phyloP scores from a whole-genome alignment of 2,329 filamentous ascomycete genomes.

The Hypoxylon sp. region DNA sequence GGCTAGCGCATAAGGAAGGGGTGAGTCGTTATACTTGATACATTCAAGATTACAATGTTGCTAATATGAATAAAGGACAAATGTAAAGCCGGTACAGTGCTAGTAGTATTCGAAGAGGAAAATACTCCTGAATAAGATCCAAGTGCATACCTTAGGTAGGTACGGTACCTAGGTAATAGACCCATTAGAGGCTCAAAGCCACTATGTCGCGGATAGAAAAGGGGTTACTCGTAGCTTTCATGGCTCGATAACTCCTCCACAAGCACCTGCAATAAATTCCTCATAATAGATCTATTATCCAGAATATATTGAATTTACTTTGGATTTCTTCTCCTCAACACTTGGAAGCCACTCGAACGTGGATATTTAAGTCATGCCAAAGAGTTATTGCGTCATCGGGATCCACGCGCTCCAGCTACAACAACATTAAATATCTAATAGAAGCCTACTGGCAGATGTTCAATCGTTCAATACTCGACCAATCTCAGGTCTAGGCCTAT shows the following conservation, averaged over 20 bases:
- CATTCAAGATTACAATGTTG: slow-evolving; percentile 14
- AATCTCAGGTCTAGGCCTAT: too few relatives aligned
- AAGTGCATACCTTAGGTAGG: neutral
- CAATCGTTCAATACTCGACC: too few relatives aligned
- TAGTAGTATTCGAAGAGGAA: slow-evolving; percentile 79
- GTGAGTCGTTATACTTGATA: slow-evolving; percentile 63
- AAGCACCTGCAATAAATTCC: neutral
- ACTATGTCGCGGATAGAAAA: neutral
- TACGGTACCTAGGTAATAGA: neutral
- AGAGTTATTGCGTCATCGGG: neutral
- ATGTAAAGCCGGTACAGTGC: slow-evolving; percentile 81
- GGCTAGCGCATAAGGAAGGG: slow-evolving; percentile 80
- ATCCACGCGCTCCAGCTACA: neutral
- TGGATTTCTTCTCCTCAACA: neutral
- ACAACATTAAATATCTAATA: neutral
- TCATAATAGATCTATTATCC: neutral
- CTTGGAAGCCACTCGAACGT: neutral
- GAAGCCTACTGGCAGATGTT: neutral
- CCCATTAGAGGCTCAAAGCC: neutral
- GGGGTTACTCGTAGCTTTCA: neutral
- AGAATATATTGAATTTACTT: neutral
- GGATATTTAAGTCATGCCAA: neutral
- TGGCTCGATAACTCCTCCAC: neutral
- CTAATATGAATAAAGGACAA: slow-evolving; percentile 70
- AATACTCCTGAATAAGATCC: slow-evolving; percentile 12